These are phyloP conservation scores for Haematococcus sp. DNA, from an alignment of 139 green algal species.

Conservation along the genomic window DNA sequence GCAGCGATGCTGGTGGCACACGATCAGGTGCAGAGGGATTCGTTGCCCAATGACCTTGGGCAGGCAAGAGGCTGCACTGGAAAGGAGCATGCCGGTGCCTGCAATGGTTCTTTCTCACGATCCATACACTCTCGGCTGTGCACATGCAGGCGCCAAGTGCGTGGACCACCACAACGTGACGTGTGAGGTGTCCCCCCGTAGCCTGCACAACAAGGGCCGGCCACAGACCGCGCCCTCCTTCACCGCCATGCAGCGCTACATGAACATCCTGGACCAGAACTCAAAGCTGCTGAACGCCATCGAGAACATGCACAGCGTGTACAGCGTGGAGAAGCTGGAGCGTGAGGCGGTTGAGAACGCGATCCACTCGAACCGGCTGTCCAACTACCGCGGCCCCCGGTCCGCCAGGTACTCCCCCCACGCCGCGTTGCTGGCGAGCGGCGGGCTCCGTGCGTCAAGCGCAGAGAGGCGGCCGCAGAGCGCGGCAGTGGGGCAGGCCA, in stretches of 20 bases:
- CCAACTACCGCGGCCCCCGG: constrained; percentile 28
- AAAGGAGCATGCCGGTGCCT: no score
- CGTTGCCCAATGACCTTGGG: no score
- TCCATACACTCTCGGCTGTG: no score
- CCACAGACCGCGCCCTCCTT: constrained; percentile 7
- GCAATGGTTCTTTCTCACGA: no score
- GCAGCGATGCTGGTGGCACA: no score
- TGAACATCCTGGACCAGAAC: constrained; percentile 31
- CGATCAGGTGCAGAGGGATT: no score
- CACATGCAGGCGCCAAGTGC: constrained; percentile 19
- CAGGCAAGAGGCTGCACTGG: no score
- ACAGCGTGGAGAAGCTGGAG: constrained; percentile 15
- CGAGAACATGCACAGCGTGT: constrained; percentile 9
- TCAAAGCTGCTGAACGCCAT: constrained; percentile 32
- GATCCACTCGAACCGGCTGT: constrained; percentile 15
- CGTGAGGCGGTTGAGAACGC: constrained; percentile 11
- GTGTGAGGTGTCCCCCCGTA: constrained; percentile 12
- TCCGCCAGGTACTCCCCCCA: constrained; percentile 1
- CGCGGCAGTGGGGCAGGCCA: not conserved
- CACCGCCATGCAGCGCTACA: constrained; percentile 6
- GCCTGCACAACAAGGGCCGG: constrained; percentile 15
- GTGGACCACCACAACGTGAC: constrained; percentile 36
- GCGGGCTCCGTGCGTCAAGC: not conserved
- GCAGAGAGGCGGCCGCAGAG: not conserved
- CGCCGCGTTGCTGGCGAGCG: not conserved